Base-by-base conservation (phyloP, 495 filamentous ascomycete genomes). In the Aspergillus haitiensis region DNA sequence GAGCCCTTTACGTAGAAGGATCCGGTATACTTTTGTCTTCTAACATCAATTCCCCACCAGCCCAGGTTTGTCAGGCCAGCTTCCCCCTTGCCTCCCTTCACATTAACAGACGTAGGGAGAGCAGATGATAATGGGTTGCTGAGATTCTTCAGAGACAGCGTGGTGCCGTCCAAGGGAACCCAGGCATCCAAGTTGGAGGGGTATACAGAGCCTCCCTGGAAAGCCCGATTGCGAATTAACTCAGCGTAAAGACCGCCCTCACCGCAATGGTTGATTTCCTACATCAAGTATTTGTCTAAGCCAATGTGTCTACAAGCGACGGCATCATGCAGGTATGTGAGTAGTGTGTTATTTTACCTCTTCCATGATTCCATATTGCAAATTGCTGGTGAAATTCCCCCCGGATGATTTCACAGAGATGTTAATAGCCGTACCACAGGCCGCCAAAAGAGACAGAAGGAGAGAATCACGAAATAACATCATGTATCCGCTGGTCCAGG, bases 241-340 rank as follows among this genome's bases (percentile, higher is more conserved):
- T 92, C 87, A 36, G 86, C 89, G 64, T 92, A 90, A 50, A 91
- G 79, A 39, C 89, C 89, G 21, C 89, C 89, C 65, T 91, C 88
- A 16, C 87, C 88, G 10, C 82, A 87, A 66, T 91, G 83, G 68
- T 89, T 88, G 71, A 88, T 88, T 67, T 89, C 86, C 83, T 87
- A 50, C 0, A 27, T 3, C 9, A 18, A 48, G 37, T 52, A 34
- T 3, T 47, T 16, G 9, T 7, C 9, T 21, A 47, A 21, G 4
- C 6, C 15, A 6, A 47, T 10, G 11, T 16, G 15, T 27, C 21
- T 27, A 27, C 1, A 27, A 27, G 21, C 21, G 1, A 27, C 21
- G 3, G 21, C 21, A 27, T 27, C 11, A 21, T 16, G n/a, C 7
- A 5, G 7, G 6, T 10, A 15, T 9, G 49, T n/a, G 11, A 10